These are phyloP conservation scores for Talaromyces marneffei DNA, from an alignment of 2,329 filamentous ascomycete genomes.

Conservation along the genomic window DNA sequence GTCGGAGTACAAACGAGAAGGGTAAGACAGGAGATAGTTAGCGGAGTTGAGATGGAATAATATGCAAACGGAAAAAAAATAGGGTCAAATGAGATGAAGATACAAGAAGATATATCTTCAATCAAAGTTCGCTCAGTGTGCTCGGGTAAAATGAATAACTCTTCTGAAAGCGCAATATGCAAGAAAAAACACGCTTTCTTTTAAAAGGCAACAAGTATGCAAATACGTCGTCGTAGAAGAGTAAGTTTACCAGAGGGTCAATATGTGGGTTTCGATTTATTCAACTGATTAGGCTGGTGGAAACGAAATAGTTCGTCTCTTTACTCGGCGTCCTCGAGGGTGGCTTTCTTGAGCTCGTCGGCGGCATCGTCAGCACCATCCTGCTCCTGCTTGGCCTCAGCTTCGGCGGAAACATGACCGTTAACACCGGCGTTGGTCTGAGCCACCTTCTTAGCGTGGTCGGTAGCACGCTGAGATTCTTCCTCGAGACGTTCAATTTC, in stretches of 20 bases:
- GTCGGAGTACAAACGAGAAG: neutral
- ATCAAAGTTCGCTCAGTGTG: slow-evolving; percentile 6
- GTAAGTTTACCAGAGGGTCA: neutral
- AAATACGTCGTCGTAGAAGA: neutral
- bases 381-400: slow-evolving; percentile 53
- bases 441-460: slow-evolving; percentile 47
- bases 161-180: slow-evolving; percentile 7
- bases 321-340: slow-evolving; percentile 51
- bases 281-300: neutral
- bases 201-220: neutral
- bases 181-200: slow-evolving; percentile 7
- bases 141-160: neutral
- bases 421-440: slow-evolving; percentile 49
- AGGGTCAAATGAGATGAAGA: neutral
- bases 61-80: neutral
- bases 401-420: slow-evolving; percentile 47
- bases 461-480: slow-evolving; percentile 54
- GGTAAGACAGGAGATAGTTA: neutral
- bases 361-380: slow-evolving; percentile 54
- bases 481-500: slow-evolving; percentile 79
- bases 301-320: neutral
- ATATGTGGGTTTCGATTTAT: neutral
- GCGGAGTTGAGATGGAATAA: slow-evolving; percentile 10
- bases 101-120: neutral
- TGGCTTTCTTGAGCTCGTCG: slow-evolving; percentile 56